phyloP scores from a whole-genome alignment of 202 grass and related monocot species.

The Dendrocalamus latiflorus region DNA sequence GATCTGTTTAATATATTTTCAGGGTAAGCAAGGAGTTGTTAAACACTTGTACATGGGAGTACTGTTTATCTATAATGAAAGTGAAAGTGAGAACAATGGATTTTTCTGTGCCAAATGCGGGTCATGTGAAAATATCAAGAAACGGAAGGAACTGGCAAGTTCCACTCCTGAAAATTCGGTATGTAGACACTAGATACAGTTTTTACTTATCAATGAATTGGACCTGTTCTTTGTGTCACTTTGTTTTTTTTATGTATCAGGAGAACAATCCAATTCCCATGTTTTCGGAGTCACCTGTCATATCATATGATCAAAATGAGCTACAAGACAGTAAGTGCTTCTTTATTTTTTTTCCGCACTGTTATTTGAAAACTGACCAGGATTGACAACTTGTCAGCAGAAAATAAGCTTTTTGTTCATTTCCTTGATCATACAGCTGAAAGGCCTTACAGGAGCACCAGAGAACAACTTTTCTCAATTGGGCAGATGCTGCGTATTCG shows the following conservation, averaged over 20 bases:
- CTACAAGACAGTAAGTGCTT: constrained; percentile 41
- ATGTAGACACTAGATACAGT: not conserved
- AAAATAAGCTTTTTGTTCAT: constrained; percentile 13
- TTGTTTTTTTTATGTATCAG: constrained; percentile 48
- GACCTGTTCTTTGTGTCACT: constrained; percentile 21
- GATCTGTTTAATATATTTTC: constrained; percentile 39
- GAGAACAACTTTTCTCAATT: constrained; percentile 75
- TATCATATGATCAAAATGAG: constrained; percentile 53
- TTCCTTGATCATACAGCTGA: constrained; percentile 51
- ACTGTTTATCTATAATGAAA: constrained; percentile 79
- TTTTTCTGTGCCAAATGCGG: constrained; percentile 78
- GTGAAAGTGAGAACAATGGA: constrained; percentile 69
- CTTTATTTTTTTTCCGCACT: constrained; percentile 4
- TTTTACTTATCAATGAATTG: constrained; percentile 4
- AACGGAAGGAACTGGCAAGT: constrained; percentile 37
- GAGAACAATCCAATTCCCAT: constrained; percentile 46
- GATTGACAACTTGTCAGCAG: not conserved
- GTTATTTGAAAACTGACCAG: not conserved
- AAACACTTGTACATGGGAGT: constrained; percentile 88
- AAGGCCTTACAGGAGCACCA: constrained; percentile 49
- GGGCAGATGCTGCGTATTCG: constrained; percentile 79
- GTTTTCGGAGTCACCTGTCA: constrained; percentile 38
- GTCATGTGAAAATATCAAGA: constrained; percentile 73
- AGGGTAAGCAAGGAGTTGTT: constrained; percentile 89
- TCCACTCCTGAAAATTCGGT: constrained; percentile 41